phyloP scores from a whole-genome alignment of 2,329 filamentous ascomycete species.

The Paradendryphiella salina region DNA sequence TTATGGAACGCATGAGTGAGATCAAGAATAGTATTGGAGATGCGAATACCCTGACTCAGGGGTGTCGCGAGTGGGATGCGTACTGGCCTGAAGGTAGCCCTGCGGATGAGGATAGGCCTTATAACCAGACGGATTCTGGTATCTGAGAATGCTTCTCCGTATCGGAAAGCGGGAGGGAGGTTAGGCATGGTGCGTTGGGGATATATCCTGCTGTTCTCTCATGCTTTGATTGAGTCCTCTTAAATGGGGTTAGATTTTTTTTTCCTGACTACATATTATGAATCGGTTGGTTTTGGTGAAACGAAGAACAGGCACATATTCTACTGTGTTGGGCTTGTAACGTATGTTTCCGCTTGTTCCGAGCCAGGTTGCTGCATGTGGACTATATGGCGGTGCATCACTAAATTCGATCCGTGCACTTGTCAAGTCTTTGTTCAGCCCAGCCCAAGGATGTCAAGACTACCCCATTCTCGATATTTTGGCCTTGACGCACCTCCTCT shows the following conservation, averaged over 20 bases:
- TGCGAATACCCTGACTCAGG: slow-evolving; percentile 26
- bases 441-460: slow-evolving; percentile 32
- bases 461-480: slow-evolving; percentile 26
- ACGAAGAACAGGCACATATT: no score
- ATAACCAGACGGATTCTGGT: slow-evolving; percentile 42
- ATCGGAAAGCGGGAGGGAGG: background rate
- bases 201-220: background rate
- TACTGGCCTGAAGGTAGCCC: slow-evolving; percentile 35
- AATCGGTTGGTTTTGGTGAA: background rate
- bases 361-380: no score
- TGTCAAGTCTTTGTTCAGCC: background rate
- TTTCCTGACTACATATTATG: background rate
- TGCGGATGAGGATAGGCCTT: slow-evolving; percentile 25
- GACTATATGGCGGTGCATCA: no score
- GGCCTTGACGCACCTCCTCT: slow-evolving; percentile 21
- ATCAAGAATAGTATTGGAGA: slow-evolving; percentile 30
- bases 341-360: no score
- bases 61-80: slow-evolving; percentile 39
- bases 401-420: no score
- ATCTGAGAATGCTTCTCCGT: slow-evolving; percentile 14
- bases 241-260: background rate
- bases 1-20: slow-evolving; percentile 50
- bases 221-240: background rate
- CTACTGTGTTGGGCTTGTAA: no score
- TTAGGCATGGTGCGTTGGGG: background rate